Base-by-base conservation (phyloP, 331 rosid genomes). In the Pyrus hybrid region DNA sequence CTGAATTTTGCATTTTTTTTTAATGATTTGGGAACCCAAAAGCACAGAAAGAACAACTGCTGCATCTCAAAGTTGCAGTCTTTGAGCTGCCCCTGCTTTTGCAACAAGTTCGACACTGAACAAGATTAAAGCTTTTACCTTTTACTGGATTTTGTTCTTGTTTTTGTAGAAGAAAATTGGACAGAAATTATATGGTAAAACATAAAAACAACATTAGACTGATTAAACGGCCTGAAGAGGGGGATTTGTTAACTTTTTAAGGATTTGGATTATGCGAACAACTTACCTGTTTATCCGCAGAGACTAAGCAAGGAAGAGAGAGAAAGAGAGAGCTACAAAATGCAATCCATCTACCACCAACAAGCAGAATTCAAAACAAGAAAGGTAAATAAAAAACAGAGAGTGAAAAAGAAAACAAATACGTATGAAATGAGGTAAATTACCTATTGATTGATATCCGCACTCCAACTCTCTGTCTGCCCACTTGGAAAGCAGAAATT, bases 221-320 rank as follows among this genome's bases (percentile, higher is more conserved):
- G 51, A 43, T 64, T 30, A 61, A 64, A 82, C 80, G 81, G 73
- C 60, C 57, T 70, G 87, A 80, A 81, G 81, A 75, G 67, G 60
- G 85, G 72, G 84, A 83, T 83, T 63, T 60, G 63, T 79, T 5
- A 33, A 67, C 83, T 72, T 77, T 23, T 37, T 37, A 29, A 64
- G 64, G 66, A 67, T 49, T 54, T 85, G 87, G 84, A 81, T 76
- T 73, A 81, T 62, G 83, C 77, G 77, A 68, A 77, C 74, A 32
- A 71, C 84, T 68, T 68, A 81, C 85, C 88, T 80, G 76, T 26
- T 74, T 74, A 80, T 83, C 83, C 81, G 88, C 78, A 81, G 80
- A 89, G 80, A 84, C 81, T 80, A 70, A 79, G 90, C 81, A 78
- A 41, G 63, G 74, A 58, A 70, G 53, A 54, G 64, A 25, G 47